Evolutionary conservation across 148 eudicot genomes (phyloP), one percentile per base, ranked within the genome.

Genomic region (Heliosperma pusillum): DNA sequence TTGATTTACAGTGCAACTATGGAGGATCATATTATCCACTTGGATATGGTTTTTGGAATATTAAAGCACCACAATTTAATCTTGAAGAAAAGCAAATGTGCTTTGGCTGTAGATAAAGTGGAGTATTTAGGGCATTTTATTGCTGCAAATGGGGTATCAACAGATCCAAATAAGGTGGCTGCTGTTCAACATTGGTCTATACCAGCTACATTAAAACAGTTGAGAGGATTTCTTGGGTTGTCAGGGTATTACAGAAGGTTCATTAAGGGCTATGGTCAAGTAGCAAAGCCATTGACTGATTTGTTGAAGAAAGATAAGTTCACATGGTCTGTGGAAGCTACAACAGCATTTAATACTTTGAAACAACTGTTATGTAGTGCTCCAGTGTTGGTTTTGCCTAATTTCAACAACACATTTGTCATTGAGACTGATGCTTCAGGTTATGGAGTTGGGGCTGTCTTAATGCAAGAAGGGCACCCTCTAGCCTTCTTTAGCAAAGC

Each of bases 351-450:
- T 21, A 1, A 62, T 10, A 11, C 24, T 17, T 15, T 62, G 15
- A 62, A 62, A 7, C 1, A n/a, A 6, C 11, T 10, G 7, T 5
- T n/a, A 7, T 17, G 24, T 1, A 21, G 0, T 2, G 26, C 80
- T 0, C 80, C 77, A 1, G 70, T 73, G 0, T 16, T 81, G 50
- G 36, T 69, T 0, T 19, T 81, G 9, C 83, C 83, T 1, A 50
- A 81, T 44, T 77, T 72, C 20, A 0, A 12, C 3, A 33, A 20
- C 5, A 52, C 73, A 7, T 80, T 76, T 67, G 29, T 53, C 0
- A 5, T 80, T 1, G 80, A 76, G n/a, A n/a, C n/a, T n/a, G n/a
- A n/a, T n/a, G n/a, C n/a, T n/a, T n/a, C n/a, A n/a, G n/a, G n/a
- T n/a, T n/a, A n/a, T n/a, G n/a, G n/a, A n/a, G n/a, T n/a, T n/a